Base-by-base conservation (phyloP, 2,329 filamentous ascomycete genomes). In the Penicillium brasilianum region DNA sequence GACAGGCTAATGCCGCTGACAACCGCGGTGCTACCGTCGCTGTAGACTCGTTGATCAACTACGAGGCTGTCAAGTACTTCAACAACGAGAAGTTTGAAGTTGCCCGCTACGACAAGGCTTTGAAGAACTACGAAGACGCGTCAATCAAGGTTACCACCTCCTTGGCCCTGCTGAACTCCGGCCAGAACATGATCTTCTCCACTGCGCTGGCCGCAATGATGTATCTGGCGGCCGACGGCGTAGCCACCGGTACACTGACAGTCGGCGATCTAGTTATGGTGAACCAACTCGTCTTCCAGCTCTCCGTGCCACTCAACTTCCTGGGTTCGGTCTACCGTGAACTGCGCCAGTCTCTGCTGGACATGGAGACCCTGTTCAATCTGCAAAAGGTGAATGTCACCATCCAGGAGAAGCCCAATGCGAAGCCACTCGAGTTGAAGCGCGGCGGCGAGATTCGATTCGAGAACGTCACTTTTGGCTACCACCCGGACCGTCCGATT, bases 61-160 rank as follows among this genome's bases (percentile, higher is more conserved):
- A 97, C 73, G 95, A 99, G 78, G 94, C 96, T 14, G 95, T 99
- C 74, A 99, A 99, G 79, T 97, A 98, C 81, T 99, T 98, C 81
- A 99, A 99, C 82, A 99, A 99, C 72, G 96, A 99, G 74, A 92
- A 90, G 67, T 98, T 93, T 67, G 95, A 99, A 80, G 92, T 97
- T 46, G 85, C 86, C 34, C 87, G 95, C 44, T 99, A 99, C 76
- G 93, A 98, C 77, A 87, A 89, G 69, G 93, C 95, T 0, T 82
- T 99, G 25, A 85, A 88, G 66, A 85, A 89, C 61, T 99, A 99
- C 76, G 92, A 99, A 76, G 90, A 90, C 75, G 93, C 93, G 60
- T 97, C 93, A 16, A 98, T 99, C 82, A 98, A 98, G 75, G 91
- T 99, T 36, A 92, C 92, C 10, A 99, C 95, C 0, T 98, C 94